Evolutionary conservation across 164 flowering plant genomes (phyloP), one percentile per base, ranked within the genome.

Genomic region (Berberis vulgaris): DNA sequence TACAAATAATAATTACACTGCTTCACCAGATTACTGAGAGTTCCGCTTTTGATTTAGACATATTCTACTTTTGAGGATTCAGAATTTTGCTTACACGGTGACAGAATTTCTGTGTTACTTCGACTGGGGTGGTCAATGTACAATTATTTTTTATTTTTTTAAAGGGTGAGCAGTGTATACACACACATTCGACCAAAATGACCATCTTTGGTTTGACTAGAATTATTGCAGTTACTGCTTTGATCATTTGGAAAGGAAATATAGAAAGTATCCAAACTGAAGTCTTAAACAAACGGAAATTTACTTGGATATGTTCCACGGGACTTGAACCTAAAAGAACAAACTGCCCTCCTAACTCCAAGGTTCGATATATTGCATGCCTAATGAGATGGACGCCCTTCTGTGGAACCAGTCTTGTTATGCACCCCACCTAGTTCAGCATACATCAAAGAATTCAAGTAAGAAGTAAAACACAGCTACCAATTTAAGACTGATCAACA

Each of bases 311-410:
- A 76, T 94, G 88, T 39, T 85, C 79, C 57, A 94, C 90, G 3
- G 98, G 98, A 74, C 98, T 94, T 63, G 98, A 91, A 73, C 98
- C 98, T 68, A 94, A 82, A 67, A 94, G 96, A 60, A 94, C 80
- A 83, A 91, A 94, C 67, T 94, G 98, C 64, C 98, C 98, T 62
- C 95, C 98, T 54, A 90, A 75, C 69, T 94, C 98, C 81, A 88
- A 13, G 56, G 95, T 88, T 69, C 87, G 76, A 68, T 86, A 91
- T 63, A 94, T 84, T 53, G 98, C 97, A 80, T 94, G 96, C 70
- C 97, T 82, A 65, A 94, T 94, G 42, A 94, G 97, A 80, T 94
- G 98, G 11, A 91, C 90, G 64, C 98, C 98, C 72, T 94, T 94
- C 66, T 94, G 98, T 39, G 98, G 97, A 47, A 90, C 98, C 81